These are phyloP conservation scores for Fusarium aywerte DNA, from an alignment of 2,329 filamentous ascomycete genomes.

Conservation along the genomic window DNA sequence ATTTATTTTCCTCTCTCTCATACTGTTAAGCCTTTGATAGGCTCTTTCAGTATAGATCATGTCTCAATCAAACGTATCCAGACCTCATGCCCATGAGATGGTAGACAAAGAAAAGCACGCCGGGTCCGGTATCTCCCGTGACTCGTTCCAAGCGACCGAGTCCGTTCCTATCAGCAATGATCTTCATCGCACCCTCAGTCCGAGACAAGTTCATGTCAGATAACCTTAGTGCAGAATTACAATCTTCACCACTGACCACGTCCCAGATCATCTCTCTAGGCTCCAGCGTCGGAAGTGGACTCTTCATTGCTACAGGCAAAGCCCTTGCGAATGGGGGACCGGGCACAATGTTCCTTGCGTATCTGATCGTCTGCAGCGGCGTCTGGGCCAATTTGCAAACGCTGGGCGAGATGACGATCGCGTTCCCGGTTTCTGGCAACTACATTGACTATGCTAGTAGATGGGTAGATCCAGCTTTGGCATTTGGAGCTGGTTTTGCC, in stretches of 20 bases:
- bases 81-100: background rate
- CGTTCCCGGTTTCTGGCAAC: conserved; percentile 34
- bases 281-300: conserved; percentile 34
- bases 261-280: conserved; percentile 34
- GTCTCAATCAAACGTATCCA: background rate
- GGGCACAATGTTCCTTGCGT: conserved; percentile 37
- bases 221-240: too few relatives aligned
- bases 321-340: conserved; percentile 34
- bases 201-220: background rate
- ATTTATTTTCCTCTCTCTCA: background rate
- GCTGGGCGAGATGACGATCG: conserved; percentile 35
- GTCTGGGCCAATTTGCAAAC: conserved; percentile 36
- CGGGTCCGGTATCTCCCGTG: background rate
- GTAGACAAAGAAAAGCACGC: background rate
- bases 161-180: background rate
- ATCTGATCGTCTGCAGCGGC: conserved; percentile 28
- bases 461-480: conserved; percentile 34
- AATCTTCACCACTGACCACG: background rate
- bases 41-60: background rate
- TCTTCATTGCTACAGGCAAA: conserved; percentile 36
- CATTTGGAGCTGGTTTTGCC: conserved; percentile 38
- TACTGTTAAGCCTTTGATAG: background rate
- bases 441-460: conserved; percentile 37
- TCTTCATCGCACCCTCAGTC: background rate
- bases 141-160: background rate